Base-by-base conservation (phyloP, 2,329 filamentous ascomycete genomes). In the Aspergillus latus region DNA sequence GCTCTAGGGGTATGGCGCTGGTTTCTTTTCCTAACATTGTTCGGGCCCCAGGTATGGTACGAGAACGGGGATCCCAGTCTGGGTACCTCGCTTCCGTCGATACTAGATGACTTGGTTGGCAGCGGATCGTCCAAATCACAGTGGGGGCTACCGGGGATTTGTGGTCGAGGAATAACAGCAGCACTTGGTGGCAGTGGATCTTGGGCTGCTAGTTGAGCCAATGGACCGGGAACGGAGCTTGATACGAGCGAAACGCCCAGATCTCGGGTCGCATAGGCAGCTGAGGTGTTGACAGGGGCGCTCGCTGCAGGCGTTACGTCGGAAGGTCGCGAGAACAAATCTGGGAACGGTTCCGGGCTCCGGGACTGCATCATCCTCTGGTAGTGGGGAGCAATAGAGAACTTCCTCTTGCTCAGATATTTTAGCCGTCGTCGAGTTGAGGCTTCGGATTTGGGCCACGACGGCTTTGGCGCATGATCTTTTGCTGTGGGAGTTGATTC, bases 351-450 rank as follows among this genome's bases (percentile, higher is more conserved):
- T 26, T 84, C 86, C 9, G 85, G 84, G 53, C 82, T 87, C 51
- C 84, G 78, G 37, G 79, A 82, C 59, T 81, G 78, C 59, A 87
- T 75, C 63, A 87, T 76, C 58, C 85, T 80, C 66, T 86, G 83
- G 66, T 87, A 87, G 64, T 87, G 84, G 16, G 84, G 83, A 36
- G 84, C 81, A 49, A 87, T 80, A 5, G 79, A 82, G 56, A 85
- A 83, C 65, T 85, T 84, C 60, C 80, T 77, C 67, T 82, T 84
- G 68, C 84, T 86, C 13, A 88, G 71, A 48, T 82, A 74, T 60
- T 85, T 82, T 26, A 88, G 71, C 59, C 84, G 76, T 60, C 79
- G 78, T 52, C 85, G 76, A 15, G 83, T 85, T 26, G 82, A 81
- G 48, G 82, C 77, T 64, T 85, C 82, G 1, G 80, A 82, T 49